A percentile compares a stretch with the other conserved stretches of the same genome.
Evolutionary conservation across 305 asterid genomes (phyloP).

Genomic region (Solanum hybrid): DNA sequence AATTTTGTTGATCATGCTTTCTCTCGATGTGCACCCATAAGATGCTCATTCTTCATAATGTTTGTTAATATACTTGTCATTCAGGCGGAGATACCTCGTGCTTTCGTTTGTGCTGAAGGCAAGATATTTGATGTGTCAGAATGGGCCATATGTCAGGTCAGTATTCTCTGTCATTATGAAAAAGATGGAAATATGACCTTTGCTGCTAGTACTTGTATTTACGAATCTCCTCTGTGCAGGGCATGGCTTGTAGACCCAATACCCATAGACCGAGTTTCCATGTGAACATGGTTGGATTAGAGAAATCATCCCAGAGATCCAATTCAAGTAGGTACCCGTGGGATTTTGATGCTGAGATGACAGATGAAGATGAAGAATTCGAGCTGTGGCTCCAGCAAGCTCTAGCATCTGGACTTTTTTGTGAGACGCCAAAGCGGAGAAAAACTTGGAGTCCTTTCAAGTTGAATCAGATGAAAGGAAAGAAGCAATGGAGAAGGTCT

Average conservation of each 20-base stretch:
- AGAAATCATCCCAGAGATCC: constrained; percentile 63
- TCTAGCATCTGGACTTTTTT: constrained; percentile 84
- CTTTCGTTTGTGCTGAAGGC: constrained; percentile 98
- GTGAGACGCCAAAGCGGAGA: constrained; percentile 83
- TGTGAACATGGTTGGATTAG: constrained; percentile 96
- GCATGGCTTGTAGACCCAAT: constrained; percentile 97
- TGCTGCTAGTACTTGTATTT: background rate
- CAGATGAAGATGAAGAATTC: constrained; percentile 91
- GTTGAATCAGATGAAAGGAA: constrained; percentile 73
- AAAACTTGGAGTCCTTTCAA: constrained; percentile 99
- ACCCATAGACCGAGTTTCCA: constrained; percentile 98
- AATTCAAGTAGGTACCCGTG: constrained; percentile 84
- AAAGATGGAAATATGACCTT: background rate
- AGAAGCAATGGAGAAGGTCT: constrained; percentile 78
- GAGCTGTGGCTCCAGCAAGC: constrained; percentile 99
- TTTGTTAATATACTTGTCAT: background rate
- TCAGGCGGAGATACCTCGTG: constrained; percentile 96
- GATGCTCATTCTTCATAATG: background rate
- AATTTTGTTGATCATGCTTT: background rate
- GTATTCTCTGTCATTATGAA: constrained; percentile 5
- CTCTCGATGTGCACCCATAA: background rate
- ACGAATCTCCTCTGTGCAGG: constrained; percentile 33
- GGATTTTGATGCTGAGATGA: constrained; percentile 96
- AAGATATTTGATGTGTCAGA: constrained; percentile 94
- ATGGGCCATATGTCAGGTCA: constrained; percentile 99